A percentile compares a stretch with the other conserved stretches of the same genome.
phyloP scores from a whole-genome alignment of 2,329 filamentous ascomycete genomes.

The Diaporthe destruens region DNA sequence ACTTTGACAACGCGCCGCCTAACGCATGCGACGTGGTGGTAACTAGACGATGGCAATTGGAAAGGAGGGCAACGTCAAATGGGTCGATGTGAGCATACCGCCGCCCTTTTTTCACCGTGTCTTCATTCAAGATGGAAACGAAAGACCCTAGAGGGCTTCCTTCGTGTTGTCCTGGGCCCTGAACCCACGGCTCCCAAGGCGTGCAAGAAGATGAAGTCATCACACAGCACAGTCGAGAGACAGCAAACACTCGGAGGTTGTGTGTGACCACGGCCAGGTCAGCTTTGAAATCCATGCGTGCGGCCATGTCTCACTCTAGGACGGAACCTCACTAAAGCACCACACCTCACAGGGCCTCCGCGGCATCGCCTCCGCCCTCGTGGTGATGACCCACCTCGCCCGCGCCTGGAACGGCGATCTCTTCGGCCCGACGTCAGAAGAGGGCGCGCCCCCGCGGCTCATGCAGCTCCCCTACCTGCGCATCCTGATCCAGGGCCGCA shows the following conservation, averaged over 20 bases:
- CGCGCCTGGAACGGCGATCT: conserved; percentile 64
- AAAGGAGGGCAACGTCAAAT: conserved; percentile 66
- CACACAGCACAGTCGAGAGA: background rate
- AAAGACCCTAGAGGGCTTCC: too few relatives aligned
- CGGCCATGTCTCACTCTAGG: background rate
- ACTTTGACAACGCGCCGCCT: background rate
- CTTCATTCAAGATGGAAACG: background rate
- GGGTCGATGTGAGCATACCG: conserved; percentile 66
- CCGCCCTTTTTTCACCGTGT: conserved; percentile 15
- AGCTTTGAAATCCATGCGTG: background rate
- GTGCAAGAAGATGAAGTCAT: background rate
- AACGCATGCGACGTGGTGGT: background rate
- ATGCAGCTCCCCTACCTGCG: conserved; percentile 71
- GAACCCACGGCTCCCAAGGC: background rate
- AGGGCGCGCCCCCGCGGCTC: conserved; percentile 59
- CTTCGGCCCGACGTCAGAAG: conserved; percentile 60
- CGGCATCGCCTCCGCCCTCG: conserved; percentile 66
- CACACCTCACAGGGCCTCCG: conserved; percentile 61
- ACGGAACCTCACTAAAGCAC: background rate
- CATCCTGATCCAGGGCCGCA: conserved; percentile 70
- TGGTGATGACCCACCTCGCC: conserved; percentile 67
- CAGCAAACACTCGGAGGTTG: conserved; percentile 17
- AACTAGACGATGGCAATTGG: conserved; percentile 57
- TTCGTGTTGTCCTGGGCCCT: background rate
- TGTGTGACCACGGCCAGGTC: background rate